These are phyloP conservation scores for Stagonosporopsis rhizophila DNA, from an alignment of 2,329 filamentous ascomycete species.

Conservation along the genomic window DNA sequence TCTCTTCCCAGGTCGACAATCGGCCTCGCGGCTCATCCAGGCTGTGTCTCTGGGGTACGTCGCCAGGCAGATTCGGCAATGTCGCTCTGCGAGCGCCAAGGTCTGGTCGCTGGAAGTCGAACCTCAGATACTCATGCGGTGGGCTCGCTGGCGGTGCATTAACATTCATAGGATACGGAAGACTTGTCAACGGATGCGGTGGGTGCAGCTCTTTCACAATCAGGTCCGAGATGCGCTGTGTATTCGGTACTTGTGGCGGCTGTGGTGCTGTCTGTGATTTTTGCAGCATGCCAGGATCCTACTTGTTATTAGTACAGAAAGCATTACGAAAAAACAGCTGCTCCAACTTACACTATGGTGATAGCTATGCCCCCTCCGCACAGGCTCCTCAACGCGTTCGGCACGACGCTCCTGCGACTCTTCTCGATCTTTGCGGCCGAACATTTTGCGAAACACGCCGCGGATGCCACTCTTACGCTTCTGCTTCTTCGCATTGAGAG, in stretches of 20 bases:
- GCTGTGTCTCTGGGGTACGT: conserved; percentile 36
- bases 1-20: conserved; percentile 40
- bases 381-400: conserved; percentile 26
- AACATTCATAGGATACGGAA: conserved; percentile 52
- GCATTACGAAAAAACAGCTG: neutral
- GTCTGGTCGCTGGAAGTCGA: conserved; percentile 34
- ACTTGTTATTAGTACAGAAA: conserved; percentile 8
- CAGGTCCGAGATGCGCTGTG: conserved; percentile 46
- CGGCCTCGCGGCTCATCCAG: conserved; percentile 35
- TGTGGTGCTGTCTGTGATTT: conserved; percentile 14
- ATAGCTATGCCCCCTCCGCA: conserved; percentile 40
- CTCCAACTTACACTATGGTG: conserved; percentile 44
- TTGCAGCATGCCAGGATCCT: conserved; percentile 43
- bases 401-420: conserved; percentile 30
- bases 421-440: conserved; percentile 43
- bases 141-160: conserved; percentile 48
- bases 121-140: conserved; percentile 45
- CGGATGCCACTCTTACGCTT: conserved; percentile 47
- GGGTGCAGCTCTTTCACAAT: conserved; percentile 42
- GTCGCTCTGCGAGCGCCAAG: conserved; percentile 44
- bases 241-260: conserved; percentile 21
- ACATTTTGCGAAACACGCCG: conserved; percentile 49
- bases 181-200: conserved; percentile 45
- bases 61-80: conserved; percentile 41
- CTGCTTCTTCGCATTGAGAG: conserved; percentile 36